Base-by-base conservation (phyloP, 2,329 filamentous ascomycete genomes). In the Blumeriella jaapii region DNA sequence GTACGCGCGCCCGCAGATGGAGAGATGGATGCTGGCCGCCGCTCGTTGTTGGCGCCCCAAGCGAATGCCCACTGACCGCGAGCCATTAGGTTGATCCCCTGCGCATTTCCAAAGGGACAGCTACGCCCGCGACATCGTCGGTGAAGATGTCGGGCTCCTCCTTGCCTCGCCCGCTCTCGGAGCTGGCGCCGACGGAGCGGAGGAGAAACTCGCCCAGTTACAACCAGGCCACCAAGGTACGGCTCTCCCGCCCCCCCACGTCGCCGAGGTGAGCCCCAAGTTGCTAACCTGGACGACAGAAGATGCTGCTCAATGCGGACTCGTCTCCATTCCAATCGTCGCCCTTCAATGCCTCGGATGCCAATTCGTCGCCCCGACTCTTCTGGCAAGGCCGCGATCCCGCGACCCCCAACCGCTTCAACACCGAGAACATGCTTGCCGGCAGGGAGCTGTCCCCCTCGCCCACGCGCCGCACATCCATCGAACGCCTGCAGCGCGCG, bases 401-500 rank as follows among this genome's bases (percentile, higher is more conserved):
- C 58, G 80, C 63, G 62, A 82, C 74, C 52, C 75, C 71, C 48
- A 74, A 65, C 58, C 70, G 67, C 52, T 72, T 71, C 45, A 70
- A 67, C 43, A 61, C 63, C 3, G 87, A 95, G 61, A 94, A 93
- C 61, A 58, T 68, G 38, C 75, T 62, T 36, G 61, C 61, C 40
- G 67, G 74, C 46, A 67, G 71, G 42, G 66, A 68, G 39, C 68
- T 74, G 32, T 59, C 62, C 18, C 66, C 70, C 27, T 76, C 81
- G 8, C 77, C 83, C 14, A 78, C 75, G 39, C 82, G 84, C 53
- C 79, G 89, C 55, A 83, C 84, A 29, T 96, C 89, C 12, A 87
- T 98, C 48, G 91, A 98, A 69, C 87, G 87, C 54, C 70, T 98
- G 40, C 93, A 95, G 63, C 84, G 80, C 57, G 87, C 86, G 19